Evolutionary conservation across 345 rosid genomes (phyloP).

Genomic region (Pugionium dolabratum): DNA sequence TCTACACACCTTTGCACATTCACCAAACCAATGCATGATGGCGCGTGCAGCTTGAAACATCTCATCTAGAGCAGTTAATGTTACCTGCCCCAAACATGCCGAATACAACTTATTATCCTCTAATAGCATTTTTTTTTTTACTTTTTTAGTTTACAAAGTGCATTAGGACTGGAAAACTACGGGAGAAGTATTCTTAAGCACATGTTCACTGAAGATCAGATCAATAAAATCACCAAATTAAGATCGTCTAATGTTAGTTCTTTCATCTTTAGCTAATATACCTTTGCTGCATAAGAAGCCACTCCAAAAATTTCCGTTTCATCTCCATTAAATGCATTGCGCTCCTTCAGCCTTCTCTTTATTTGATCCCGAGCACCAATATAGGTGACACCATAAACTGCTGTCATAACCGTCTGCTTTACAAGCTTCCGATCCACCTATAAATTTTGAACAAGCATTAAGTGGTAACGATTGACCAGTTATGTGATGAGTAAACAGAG

Average conservation of each 20-base stretch:
- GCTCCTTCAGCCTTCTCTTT: conserved; percentile 89
- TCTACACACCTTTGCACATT: conserved; percentile 82
- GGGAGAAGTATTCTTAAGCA: neutral
- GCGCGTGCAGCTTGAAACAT: conserved; percentile 97
- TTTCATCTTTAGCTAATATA: conserved; percentile 38
- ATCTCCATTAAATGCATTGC: conserved; percentile 53
- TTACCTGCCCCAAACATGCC: conserved; percentile 55
- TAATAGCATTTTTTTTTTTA: neutral
- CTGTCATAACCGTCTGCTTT: conserved; percentile 99
- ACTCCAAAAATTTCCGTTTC: conserved; percentile 59
- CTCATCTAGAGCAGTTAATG: conserved; percentile 84
- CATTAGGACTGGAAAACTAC: neutral
- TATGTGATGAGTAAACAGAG: conserved; percentile 29
- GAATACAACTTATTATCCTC: conserved; percentile 19
- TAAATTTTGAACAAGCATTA: conserved; percentile 37
- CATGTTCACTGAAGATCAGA: conserved; percentile 12
- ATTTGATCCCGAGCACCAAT: conserved; percentile 97
- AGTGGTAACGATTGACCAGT: conserved; percentile 29
- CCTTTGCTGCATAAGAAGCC: conserved; percentile 98
- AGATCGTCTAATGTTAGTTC: neutral
- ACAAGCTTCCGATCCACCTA: conserved; percentile 98
- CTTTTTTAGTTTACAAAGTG: conserved; percentile 18
- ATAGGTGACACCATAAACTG: conserved; percentile 96
- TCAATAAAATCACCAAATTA: conserved; percentile 7
- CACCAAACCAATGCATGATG: conserved; percentile 96